Conservation (phyloP, 2,329 filamentous ascomycete species). For the Colletotrichum sp. region DNA sequence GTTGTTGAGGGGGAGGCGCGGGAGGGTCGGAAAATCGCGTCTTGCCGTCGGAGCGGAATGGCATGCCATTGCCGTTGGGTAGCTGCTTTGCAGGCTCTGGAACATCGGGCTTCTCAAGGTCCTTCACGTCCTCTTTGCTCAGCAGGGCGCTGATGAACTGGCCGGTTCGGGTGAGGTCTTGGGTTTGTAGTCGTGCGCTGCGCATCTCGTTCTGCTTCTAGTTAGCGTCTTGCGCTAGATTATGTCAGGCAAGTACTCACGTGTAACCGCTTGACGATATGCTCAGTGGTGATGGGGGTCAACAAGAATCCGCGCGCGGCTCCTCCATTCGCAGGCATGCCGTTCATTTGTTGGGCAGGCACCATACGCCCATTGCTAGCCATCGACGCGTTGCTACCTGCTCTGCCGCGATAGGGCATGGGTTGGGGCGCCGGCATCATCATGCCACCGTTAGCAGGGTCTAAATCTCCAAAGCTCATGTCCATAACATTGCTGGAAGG, state of each 20-base stretch:
- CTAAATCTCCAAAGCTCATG: constrained; percentile 90
- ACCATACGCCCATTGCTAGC: constrained; percentile 66
- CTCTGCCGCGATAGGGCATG: constrained; percentile 73
- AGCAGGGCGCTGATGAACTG: constrained; percentile 81
- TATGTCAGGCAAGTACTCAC: constrained; percentile 54
- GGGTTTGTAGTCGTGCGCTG: constrained; percentile 83
- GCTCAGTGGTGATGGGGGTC: constrained; percentile 89
- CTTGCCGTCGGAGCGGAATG: constrained; percentile 75
- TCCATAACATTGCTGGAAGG: constrained; percentile 80
- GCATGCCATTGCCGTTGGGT: constrained; percentile 55
- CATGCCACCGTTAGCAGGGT: constrained; percentile 77
- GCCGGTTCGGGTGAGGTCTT: constrained; percentile 82
- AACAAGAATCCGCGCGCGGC: constrained; percentile 72
- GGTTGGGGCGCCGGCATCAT: constrained; percentile 72
- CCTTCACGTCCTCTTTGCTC: constrained; percentile 71
- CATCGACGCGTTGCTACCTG: constrained; percentile 70
- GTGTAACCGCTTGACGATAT: constrained; percentile 87
- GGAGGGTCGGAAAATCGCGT: constrained; percentile 91
- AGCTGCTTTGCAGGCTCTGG: constrained; percentile 53
- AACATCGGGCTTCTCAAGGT: constrained; percentile 56
- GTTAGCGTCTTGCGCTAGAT: constrained; percentile 24
- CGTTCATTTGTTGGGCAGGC: constrained; percentile 53
- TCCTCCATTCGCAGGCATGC: constrained; percentile 60
- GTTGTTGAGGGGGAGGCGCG: constrained; percentile 90
- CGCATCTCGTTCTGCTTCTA: constrained; percentile 80